Percentiles rank a stretch among this genome's conserved stretches.
These are phyloP conservation scores for Plasmodium gonderi DNA, from an alignment of 169 alveolate genomes.

Conservation along the genomic window DNA sequence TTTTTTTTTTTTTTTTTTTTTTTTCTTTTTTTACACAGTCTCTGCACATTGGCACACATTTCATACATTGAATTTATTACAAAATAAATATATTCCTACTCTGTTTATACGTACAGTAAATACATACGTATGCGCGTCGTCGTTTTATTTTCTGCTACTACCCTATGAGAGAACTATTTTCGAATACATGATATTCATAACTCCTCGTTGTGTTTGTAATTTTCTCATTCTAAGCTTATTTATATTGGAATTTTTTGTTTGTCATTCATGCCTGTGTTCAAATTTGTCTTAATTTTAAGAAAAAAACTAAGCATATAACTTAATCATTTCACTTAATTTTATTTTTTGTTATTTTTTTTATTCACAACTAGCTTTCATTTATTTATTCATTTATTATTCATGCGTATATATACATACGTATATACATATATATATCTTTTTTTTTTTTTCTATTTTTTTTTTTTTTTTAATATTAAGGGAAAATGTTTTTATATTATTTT, in stretches of 20 bases:
- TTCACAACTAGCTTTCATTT: not conserved
- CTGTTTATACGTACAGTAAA: not conserved
- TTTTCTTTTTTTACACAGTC: not conserved
- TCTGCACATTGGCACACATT: not conserved
- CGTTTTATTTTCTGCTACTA: conserved; percentile 3
- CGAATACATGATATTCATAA: not conserved
- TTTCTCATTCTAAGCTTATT: not conserved
- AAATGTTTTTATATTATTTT: conserved; percentile 11
- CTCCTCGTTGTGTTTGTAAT: not conserved
- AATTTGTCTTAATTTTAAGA: conserved; percentile 11
- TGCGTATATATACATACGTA: conserved; percentile 3
- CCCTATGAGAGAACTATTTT: not conserved
- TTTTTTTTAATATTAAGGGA: not conserved
- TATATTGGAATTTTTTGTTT: conserved; percentile 20
- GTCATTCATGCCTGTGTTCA: not conserved
- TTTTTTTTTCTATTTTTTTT: not conserved
- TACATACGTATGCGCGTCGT: not conserved
- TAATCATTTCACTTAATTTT: not conserved
- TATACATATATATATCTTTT: too few species aligned
- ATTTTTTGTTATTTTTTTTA: conserved; percentile 1
- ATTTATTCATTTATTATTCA: too few species aligned
- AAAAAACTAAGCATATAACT: too few species aligned
- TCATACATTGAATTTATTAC: not conserved
- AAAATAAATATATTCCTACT: not conserved
- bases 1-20: not conserved